A percentile compares a stretch with the other conserved stretches of the same genome.
Conservation (phyloP, 1,139 yeast genomes). For the Taphrina flavorubra region DNA sequence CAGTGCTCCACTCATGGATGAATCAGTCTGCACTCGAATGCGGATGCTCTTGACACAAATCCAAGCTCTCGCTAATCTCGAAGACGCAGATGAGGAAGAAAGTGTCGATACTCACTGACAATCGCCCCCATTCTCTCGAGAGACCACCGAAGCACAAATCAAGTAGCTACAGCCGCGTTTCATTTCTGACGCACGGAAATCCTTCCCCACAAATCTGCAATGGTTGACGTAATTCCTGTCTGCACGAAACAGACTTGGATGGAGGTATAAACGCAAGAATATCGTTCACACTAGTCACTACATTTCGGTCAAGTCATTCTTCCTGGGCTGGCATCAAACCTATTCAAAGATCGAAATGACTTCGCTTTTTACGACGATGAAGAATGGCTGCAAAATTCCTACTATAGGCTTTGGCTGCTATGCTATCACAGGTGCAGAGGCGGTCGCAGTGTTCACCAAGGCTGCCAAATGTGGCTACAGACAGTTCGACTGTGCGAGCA, state of each 20-base stretch:
- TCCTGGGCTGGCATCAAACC: not conserved
- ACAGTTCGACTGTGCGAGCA: slow-evolving; percentile 59
- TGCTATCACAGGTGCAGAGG: slow-evolving; percentile 45
- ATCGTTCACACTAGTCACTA: no score
- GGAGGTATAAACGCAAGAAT: no score
- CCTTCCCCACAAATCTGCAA: not conserved
- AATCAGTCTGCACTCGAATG: not conserved
- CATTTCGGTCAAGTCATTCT: no score
- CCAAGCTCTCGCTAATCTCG: no score
- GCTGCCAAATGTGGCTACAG: slow-evolving; percentile 48
- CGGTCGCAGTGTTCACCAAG: slow-evolving; percentile 36
- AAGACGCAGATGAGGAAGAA: no score
- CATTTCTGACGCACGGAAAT: not conserved
- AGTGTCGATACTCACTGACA: no score
- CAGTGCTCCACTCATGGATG: not conserved
- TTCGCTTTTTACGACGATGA: slow-evolving; percentile 12
- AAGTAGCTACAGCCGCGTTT: not conserved
- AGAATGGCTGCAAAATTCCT: slow-evolving; percentile 57
- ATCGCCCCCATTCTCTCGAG: no score
- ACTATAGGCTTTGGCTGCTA: slow-evolving; percentile 60
- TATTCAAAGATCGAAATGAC: not conserved
- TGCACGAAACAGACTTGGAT: not conserved
- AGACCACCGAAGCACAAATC: no score
- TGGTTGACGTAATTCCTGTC: not conserved
- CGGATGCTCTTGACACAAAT: no score